Evolutionary conservation across 2,329 filamentous ascomycete genomes (phyloP), one percentile per base, ranked within the genome.

Genomic region (Trichoderma oligosporum): DNA sequence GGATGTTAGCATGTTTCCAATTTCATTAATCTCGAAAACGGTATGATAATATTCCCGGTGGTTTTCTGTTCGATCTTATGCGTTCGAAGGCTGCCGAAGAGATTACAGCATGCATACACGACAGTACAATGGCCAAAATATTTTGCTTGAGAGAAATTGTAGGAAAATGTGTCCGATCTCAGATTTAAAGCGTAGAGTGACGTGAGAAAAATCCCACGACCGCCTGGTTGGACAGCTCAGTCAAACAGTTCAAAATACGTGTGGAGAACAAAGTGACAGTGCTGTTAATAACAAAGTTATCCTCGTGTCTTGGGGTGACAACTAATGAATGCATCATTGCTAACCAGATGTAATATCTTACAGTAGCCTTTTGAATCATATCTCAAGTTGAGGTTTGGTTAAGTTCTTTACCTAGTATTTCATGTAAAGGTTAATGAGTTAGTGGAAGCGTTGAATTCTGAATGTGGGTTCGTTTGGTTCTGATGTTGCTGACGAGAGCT

Each of bases 261-360:
- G 25, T 33, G 29, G 16, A 54, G 51, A 29, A 45, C n/a, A 27
- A 39, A 54, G 31, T 39, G 29, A 4, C 51, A 45, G 9, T 22
- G 31, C n/a, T 54, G n/a, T n/a, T n/a, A n/a, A n/a, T n/a, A n/a
- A n/a, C n/a, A n/a, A n/a, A n/a, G n/a, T n/a, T n/a, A n/a, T n/a
- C 27, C 27, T 6, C 27, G 27, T 11, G 6, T 31, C 27, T 31
- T 11, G 27, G 27, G 11, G 5, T 31, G 27, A 31, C 27, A n/a
- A n/a, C n/a, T 12, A 16, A 9, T 20, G 3, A 3, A 33, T 11
- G 7, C 18, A 5, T 14, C 27, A n/a, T n/a, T 14, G 18, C n/a
- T 22, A 42, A 53, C 49, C 38, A 53, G 14, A 53, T 44, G 12
- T 53, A 44, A n/a, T 53, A 53, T 18, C 33, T 53, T 6, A 53